These are phyloP conservation scores for Aspergillus sclerotioniger DNA, from an alignment of 495 filamentous ascomycete genomes.

Conservation along the genomic window DNA sequence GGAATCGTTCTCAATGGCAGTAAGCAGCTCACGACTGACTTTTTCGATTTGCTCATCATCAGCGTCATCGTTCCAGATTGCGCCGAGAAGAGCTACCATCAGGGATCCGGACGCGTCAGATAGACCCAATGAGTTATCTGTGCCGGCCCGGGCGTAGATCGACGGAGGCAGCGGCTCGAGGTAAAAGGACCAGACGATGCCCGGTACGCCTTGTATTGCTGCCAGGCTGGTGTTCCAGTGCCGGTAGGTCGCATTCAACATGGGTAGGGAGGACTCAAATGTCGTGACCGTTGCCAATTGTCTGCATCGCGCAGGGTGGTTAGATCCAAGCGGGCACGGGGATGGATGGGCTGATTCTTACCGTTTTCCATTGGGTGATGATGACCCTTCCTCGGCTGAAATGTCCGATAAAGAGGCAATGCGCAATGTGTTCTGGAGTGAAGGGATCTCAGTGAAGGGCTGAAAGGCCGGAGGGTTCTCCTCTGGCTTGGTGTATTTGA, in stretches of 20 bases:
- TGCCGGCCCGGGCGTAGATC: slow-evolving; percentile 17
- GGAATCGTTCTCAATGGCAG: slow-evolving; percentile 17
- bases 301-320: not conserved
- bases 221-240: slow-evolving; percentile 16
- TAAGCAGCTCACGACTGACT: slow-evolving; percentile 11
- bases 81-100: slow-evolving; percentile 17
- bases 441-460: slow-evolving; percentile 26
- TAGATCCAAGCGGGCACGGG: not conserved
- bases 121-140: slow-evolving; percentile 20
- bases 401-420: slow-evolving; percentile 37
- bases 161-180: slow-evolving; percentile 26
- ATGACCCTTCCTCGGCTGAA: slow-evolving; percentile 24
- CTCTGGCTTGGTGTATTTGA: slow-evolving; percentile 27
- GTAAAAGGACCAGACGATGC: slow-evolving; percentile 21
- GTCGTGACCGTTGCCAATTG: slow-evolving; percentile 16
- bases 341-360: not conserved
- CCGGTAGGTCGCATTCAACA: slow-evolving; percentile 18
- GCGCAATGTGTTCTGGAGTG: slow-evolving; percentile 27
- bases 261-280: slow-evolving; percentile 7
- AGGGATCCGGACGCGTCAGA: slow-evolving; percentile 9
- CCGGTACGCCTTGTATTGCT: slow-evolving; percentile 13
- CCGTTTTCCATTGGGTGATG: slow-evolving; percentile 13
- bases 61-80: slow-evolving; percentile 18
- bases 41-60: slow-evolving; percentile 20
- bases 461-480: slow-evolving; percentile 29